Evolutionary conservation across 2,329 filamentous ascomycete species (phyloP).

Genomic region (Grosmannia huntii): DNA sequence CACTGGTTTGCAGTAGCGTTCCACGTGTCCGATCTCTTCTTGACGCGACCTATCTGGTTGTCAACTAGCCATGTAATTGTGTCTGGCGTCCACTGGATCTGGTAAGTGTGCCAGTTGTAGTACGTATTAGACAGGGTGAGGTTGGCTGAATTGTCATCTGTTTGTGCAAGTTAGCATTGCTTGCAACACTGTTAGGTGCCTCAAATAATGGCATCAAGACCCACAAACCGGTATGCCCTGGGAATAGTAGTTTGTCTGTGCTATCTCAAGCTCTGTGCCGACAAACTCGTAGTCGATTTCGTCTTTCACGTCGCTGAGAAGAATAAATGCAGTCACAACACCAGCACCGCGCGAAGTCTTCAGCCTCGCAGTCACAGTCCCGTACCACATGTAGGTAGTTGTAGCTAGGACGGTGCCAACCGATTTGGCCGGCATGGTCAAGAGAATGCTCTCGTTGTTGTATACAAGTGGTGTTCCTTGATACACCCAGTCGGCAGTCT

Average conservation of each 20-base stretch:
- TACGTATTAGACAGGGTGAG: conserved; percentile 60
- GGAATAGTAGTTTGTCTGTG: conserved; percentile 95
- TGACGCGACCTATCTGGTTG: conserved; percentile 60
- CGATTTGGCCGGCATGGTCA: conserved; percentile 81
- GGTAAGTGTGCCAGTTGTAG: conserved; percentile 73
- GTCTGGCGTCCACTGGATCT: conserved; percentile 86
- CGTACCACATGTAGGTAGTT: conserved; percentile 93
- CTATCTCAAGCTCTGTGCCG: conserved; percentile 60
- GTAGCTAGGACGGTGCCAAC: conserved; percentile 72
- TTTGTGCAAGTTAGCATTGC: neutral
- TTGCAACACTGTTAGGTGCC: neutral
- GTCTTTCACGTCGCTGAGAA: conserved; percentile 91
- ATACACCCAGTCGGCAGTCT: conserved; percentile 74
- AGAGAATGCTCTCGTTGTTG: conserved; percentile 52
- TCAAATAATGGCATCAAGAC: conserved; percentile 19
- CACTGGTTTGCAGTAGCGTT: conserved; percentile 72
- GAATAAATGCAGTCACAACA: conserved; percentile 95
- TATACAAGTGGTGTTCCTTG: conserved; percentile 62
- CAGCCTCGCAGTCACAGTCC: conserved; percentile 73
- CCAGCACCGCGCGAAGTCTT: conserved; percentile 75
- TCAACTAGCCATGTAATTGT: conserved; percentile 78
- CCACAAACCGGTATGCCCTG: conserved; percentile 85
- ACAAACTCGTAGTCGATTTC: conserved; percentile 98
- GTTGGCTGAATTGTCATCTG: conserved; percentile 66
- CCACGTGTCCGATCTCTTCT: conserved; percentile 70